A percentile compares a stretch with the other conserved stretches of the same genome.
These are phyloP conservation scores for Pilaira anomala DNA, from an alignment of 192 early-diverging fungal species.

Conservation along the genomic window DNA sequence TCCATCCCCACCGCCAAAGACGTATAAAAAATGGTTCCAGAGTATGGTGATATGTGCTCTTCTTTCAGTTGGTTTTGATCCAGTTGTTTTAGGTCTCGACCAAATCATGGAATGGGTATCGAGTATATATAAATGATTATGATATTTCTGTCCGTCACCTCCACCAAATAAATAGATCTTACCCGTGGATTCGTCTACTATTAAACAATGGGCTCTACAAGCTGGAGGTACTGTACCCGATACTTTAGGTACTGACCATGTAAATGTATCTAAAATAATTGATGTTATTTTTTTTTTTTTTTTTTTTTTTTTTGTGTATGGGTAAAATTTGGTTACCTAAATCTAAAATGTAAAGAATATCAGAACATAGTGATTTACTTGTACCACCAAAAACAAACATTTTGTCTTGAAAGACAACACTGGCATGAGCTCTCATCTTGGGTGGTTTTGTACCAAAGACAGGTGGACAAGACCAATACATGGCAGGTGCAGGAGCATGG, in stretches of 20 bases:
- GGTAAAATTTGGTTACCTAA: slow-evolving; percentile 41
- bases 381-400: slow-evolving; percentile 86
- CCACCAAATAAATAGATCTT: slow-evolving; percentile 79
- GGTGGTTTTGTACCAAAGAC: slow-evolving; percentile 62
- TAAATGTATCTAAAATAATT: slow-evolving; percentile 67
- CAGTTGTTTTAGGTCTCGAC: slow-evolving; percentile 55
- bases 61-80: slow-evolving; percentile 58
- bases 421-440: slow-evolving; percentile 72
- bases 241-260: slow-evolving; percentile 71
- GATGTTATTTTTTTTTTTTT: not conserved
- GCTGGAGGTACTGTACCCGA: slow-evolving; percentile 70
- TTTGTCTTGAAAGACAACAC: slow-evolving; percentile 68
- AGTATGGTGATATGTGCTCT: slow-evolving; percentile 78
- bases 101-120: slow-evolving; percentile 71
- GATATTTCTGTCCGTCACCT: slow-evolving; percentile 83
- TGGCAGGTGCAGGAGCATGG: slow-evolving; percentile 67
- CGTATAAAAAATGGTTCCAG: slow-evolving; percentile 65
- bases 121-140: slow-evolving; percentile 72
- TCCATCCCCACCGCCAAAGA: slow-evolving; percentile 93
- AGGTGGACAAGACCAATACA: slow-evolving; percentile 69
- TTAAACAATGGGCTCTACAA: slow-evolving; percentile 81
- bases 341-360: slow-evolving; percentile 76
- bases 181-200: slow-evolving; percentile 53
- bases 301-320: not conserved
- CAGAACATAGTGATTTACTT: slow-evolving; percentile 68